These are phyloP conservation scores for Diplodia seriata DNA, from an alignment of 2,329 filamentous ascomycete species.

Conservation along the genomic window DNA sequence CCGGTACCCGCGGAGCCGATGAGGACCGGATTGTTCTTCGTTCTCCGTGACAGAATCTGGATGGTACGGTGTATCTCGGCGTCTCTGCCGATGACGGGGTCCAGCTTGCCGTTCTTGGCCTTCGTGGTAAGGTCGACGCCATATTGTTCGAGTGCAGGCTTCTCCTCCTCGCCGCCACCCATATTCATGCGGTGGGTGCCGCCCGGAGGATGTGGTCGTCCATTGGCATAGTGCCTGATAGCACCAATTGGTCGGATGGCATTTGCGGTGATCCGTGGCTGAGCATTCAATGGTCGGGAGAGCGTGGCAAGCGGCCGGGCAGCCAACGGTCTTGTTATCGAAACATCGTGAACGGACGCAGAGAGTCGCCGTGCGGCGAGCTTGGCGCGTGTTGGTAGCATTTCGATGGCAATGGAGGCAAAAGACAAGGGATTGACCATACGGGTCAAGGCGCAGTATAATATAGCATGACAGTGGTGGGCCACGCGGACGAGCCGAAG, in stretches of 20 bases:
- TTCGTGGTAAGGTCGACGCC: constrained; percentile 87
- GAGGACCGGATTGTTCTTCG: constrained; percentile 96
- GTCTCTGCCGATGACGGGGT: constrained; percentile 94
- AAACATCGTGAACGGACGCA: constrained; percentile 21
- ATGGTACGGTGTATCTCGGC: constrained; percentile 92
- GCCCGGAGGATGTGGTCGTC: constrained; percentile 79
- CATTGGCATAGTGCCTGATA: constrained; percentile 64
- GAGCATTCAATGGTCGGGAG: constrained; percentile 35
- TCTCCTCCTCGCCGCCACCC: constrained; percentile 71
- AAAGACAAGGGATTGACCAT: not conserved
- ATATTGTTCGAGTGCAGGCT: constrained; percentile 87
- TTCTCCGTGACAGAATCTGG: constrained; percentile 87
- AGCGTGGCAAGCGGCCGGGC: constrained; percentile 27
- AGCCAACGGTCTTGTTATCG: constrained; percentile 5
- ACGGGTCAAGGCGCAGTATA: constrained; percentile 4
- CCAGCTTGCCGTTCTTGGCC: constrained; percentile 87
- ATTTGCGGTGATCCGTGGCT: constrained; percentile 39
- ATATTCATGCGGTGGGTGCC: constrained; percentile 95
- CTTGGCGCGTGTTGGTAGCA: constrained; percentile 48
- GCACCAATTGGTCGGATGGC: constrained; percentile 39
- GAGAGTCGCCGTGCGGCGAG: constrained; percentile 46
- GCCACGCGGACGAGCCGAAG: not conserved
- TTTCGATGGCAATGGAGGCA: constrained; percentile 35
- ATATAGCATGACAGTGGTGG: constrained; percentile 13
- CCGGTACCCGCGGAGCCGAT: constrained; percentile 91